phyloP scores from a whole-genome alignment of 1,284 basidiomycete genomes.

The Sutorius eximius region DNA sequence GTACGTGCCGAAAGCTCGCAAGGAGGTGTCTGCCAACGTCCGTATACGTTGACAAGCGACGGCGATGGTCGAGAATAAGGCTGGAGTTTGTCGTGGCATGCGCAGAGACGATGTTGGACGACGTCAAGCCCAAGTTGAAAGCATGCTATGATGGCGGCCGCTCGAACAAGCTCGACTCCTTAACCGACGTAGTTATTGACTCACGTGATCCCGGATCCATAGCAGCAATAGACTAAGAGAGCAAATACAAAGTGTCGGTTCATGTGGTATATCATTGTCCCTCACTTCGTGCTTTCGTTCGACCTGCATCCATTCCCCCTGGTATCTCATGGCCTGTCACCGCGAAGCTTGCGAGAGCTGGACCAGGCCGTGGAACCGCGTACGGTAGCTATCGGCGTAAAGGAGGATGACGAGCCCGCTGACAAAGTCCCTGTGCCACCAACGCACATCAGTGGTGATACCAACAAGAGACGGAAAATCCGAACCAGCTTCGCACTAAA shows the following conservation, averaged over 20 bases:
- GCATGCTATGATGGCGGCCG: constrained; percentile 14
- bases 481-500: constrained; percentile 79
- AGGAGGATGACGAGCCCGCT: constrained; percentile 71
- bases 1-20: constrained; percentile 75
- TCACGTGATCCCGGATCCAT: constrained; percentile 18
- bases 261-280: constrained; percentile 23
- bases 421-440: constrained; percentile 66
- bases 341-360: constrained; percentile 37
- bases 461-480: constrained; percentile 26
- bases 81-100: constrained; percentile 25
- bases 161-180: background rate
- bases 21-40: constrained; percentile 50
- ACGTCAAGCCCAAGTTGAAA: constrained; percentile 10
- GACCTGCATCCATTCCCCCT: background rate
- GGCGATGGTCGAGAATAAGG: constrained; percentile 18
- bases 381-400: constrained; percentile 71
- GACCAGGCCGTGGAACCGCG: constrained; percentile 55
- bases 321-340: constrained; percentile 10
- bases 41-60: constrained; percentile 38
- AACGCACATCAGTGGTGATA: constrained; percentile 8
- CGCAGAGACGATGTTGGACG: constrained; percentile 8
- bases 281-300: background rate
- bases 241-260: constrained; percentile 4
- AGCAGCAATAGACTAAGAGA: too few relatives aligned
- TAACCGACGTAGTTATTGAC: background rate